Evolutionary conservation across 495 filamentous ascomycete genomes (phyloP).

Genomic region (Penicillium maclennaniae): DNA sequence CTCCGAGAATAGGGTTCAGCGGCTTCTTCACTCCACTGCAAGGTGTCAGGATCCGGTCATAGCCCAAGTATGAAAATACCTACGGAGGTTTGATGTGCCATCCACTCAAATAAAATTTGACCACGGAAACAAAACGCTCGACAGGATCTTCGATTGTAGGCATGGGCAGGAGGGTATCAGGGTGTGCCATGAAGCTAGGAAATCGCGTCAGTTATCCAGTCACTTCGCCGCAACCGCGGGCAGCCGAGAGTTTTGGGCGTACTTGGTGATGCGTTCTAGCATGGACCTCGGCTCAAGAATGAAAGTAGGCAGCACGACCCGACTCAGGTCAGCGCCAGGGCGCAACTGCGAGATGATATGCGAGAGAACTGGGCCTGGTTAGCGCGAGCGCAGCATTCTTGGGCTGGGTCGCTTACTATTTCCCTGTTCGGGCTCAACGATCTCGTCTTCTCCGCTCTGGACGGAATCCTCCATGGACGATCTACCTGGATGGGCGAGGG

Average conservation of each 20-base stretch:
- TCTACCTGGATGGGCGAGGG: constrained; percentile 39
- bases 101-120: constrained; percentile 96
- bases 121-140: constrained; percentile 85
- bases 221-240: neutral
- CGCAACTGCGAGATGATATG: constrained; percentile 97
- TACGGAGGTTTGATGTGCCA: constrained; percentile 99
- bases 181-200: constrained; percentile 96
- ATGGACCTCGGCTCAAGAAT: constrained; percentile 97
- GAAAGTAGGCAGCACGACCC: constrained; percentile 93
- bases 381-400: neutral
- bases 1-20: constrained; percentile 93
- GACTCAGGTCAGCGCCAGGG: constrained; percentile 90
- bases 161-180: constrained; percentile 89
- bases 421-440: constrained; percentile 66
- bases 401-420: constrained; percentile 42
- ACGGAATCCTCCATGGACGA: constrained; percentile 53
- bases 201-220: constrained; percentile 1
- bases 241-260: constrained; percentile 17
- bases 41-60: constrained; percentile 4
- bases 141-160: constrained; percentile 84
- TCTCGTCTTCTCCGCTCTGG: constrained; percentile 61
- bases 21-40: constrained; percentile 95
- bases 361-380: constrained; percentile 60
- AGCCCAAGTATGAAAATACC: constrained; percentile 28
- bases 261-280: constrained; percentile 99